Percentiles rank a stretch among this genome's conserved stretches.
Evolutionary conservation across 2,329 filamentous ascomycete genomes (phyloP).

Genomic region (Coccinonectria pachysandricola): DNA sequence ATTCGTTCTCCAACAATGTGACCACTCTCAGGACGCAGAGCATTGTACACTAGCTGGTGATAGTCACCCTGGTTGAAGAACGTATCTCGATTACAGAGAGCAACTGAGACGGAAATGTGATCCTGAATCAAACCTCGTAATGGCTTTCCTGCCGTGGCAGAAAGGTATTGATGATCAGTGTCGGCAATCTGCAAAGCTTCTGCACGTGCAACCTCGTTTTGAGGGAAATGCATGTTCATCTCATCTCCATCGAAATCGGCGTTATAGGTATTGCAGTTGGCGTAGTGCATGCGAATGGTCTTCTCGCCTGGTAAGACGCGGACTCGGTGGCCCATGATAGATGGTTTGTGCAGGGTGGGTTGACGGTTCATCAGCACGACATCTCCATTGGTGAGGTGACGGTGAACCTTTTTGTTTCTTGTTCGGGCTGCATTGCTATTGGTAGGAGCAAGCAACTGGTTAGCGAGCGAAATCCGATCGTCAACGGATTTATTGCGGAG

Average conservation of each 20-base stretch:
- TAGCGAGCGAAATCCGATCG: constrained; percentile 80
- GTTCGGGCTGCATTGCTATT: constrained; percentile 63
- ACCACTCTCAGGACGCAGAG: constrained; percentile 78
- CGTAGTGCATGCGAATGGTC: constrained; percentile 98
- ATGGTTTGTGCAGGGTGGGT: constrained; percentile 94
- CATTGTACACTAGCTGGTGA: constrained; percentile 86
- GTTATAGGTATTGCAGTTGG: constrained; percentile 99
- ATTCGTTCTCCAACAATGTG: constrained; percentile 79
- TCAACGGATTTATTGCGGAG: constrained; percentile 79
- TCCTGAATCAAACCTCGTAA: constrained; percentile 95
- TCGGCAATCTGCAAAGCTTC: constrained; percentile 91
- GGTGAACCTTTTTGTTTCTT: constrained; percentile 90
- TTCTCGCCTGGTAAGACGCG: constrained; percentile 88
- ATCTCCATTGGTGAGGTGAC: constrained; percentile 92
- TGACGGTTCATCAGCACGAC: constrained; percentile 98
- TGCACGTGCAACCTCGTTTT: constrained; percentile 87
- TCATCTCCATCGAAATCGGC: constrained; percentile 99
- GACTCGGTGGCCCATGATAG: constrained; percentile 96
- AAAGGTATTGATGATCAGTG: constrained; percentile 94
- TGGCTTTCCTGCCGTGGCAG: constrained; percentile 85
- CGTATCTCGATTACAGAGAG: constrained; percentile 81
- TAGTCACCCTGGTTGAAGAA: constrained; percentile 85
- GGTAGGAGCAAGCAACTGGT: constrained; percentile 81
- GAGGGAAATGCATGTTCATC: constrained; percentile 99
- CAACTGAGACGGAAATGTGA: constrained; percentile 90